Percentiles rank a stretch among this genome's conserved stretches.
phyloP scores from a whole-genome alignment of 345 rosid genomes.

The Balakata baccata region DNA sequence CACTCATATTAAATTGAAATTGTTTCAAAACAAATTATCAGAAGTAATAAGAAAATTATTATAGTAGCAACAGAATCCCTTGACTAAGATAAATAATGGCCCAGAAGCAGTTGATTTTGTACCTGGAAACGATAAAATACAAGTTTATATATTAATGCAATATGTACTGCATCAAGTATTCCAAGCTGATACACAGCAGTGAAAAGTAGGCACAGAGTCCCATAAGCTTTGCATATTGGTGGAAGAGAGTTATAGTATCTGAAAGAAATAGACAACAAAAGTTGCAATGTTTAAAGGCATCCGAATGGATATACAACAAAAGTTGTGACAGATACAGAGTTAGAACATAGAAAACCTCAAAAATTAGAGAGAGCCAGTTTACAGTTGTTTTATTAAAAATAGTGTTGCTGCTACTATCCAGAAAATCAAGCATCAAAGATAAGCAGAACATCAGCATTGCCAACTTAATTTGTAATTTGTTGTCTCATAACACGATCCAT shows the following conservation, averaged over 20 bases:
- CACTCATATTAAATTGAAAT: background rate
- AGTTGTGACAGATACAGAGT: background rate
- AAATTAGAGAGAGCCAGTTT: background rate
- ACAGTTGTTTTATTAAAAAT: too few species aligned
- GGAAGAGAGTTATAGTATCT: conserved; percentile 91
- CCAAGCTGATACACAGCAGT: conserved; percentile 53
- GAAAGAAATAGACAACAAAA: conserved; percentile 17
- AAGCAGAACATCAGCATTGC: background rate
- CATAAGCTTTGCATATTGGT: conserved; percentile 82
- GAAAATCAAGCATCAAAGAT: background rate
- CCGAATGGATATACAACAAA: background rate
- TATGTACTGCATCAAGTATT: conserved; percentile 28
- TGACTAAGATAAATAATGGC: background rate
- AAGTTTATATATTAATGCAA: conserved; percentile 40
- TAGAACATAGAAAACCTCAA: background rate
- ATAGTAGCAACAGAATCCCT: too few species aligned
- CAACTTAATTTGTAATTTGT: background rate
- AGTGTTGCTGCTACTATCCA: background rate
- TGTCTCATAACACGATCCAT: background rate
- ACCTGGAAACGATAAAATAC: conserved; percentile 70
- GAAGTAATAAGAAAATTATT: background rate
- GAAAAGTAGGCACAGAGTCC: conserved; percentile 63
- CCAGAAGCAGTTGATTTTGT: conserved; percentile 3
- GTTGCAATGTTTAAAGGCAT: background rate
- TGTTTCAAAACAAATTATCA: background rate